Evolutionary conservation across 164 flowering plant genomes (phyloP).

Genomic region (Buxus sempervirens): DNA sequence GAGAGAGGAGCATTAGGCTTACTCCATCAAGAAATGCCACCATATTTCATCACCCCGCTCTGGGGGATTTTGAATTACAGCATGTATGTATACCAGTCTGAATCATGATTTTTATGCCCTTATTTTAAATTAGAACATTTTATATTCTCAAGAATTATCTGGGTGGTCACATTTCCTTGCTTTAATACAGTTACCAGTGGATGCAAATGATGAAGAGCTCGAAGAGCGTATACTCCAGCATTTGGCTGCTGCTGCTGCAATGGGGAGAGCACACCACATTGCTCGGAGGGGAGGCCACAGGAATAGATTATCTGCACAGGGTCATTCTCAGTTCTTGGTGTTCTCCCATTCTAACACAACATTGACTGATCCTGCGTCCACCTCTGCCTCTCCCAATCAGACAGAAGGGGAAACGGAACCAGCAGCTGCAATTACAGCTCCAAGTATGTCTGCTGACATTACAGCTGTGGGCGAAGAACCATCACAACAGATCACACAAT

Average conservation of each 20-base stretch:
- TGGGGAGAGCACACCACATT: slow-evolving; percentile 41
- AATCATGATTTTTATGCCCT: not conserved
- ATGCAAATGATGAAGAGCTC: slow-evolving; percentile 40
- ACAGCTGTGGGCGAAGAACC: slow-evolving; percentile 32
- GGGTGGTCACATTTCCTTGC: not conserved
- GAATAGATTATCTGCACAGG: slow-evolving; percentile 32
- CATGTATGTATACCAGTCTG: slow-evolving; percentile 34
- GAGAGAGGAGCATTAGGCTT: slow-evolving; percentile 33
- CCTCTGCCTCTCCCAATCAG: slow-evolving; percentile 26
- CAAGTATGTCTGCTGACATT: slow-evolving; percentile 29
- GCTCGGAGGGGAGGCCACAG: slow-evolving; percentile 40
- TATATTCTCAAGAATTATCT: not conserved
- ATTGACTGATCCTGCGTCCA: slow-evolving; percentile 21
- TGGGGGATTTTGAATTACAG: slow-evolving; percentile 43
- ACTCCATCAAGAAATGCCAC: slow-evolving; percentile 34
- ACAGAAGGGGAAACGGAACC: slow-evolving; percentile 38
- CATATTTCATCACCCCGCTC: slow-evolving; percentile 40
- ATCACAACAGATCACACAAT: slow-evolving; percentile 19
- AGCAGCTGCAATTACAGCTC: slow-evolving; percentile 20
- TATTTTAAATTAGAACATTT: not conserved
- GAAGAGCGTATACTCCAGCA: slow-evolving; percentile 50
- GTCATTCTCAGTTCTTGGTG: slow-evolving; percentile 68
- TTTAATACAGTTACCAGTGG: slow-evolving; percentile 44
- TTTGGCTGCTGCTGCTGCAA: slow-evolving; percentile 49
- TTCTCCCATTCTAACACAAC: slow-evolving; percentile 57